Evolutionary conservation across 2,329 filamentous ascomycete species (phyloP), one percentile per base, ranked within the genome.

Genomic region (Fusarium algeriense): DNA sequence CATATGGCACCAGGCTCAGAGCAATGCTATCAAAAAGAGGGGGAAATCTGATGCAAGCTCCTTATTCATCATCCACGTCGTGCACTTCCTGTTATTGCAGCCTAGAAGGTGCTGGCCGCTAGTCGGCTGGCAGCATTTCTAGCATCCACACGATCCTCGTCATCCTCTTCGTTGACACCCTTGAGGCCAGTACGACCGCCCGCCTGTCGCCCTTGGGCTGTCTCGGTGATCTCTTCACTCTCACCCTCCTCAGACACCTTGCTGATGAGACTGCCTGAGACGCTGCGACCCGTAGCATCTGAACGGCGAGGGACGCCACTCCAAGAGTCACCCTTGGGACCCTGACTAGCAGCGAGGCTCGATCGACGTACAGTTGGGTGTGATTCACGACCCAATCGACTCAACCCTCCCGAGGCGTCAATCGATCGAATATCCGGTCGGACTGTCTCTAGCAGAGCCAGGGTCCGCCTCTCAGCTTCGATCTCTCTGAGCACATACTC

Each of bases 271-370:
- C 90, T 92, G 50, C 92, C 90, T 60, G 92, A 94, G 71, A 95
- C 87, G 78, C 91, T 95, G 75, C 94, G 88, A 77, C 88, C 92
- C 60, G 94, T 82, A n/a, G 90, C 91, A 75, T 97, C 93, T 34
- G 91, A 90, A 60, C 93, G 89, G 68, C 96, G 89, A 38, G 95
- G 93, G 32, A 98, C 94, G 63, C 96, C 96, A 76, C 94, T 97
- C 96, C 96, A 99, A 19, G 96, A 92, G 81, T 99, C 96, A n/a
- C 96, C 96, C 83, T 97, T 97, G 53, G 96, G 95, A 0, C 96
- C 96, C 82, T 99, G 96, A 76, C 93, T 96, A 49, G 93, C 93
- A 19, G 93, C 93, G 73, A 98, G 83, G 80, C 90, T 95, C 30
- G 91, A 83, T 67, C 95, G 90, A 59, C 96, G 89, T 65, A 84